Conservation (phyloP, 2,329 filamentous ascomycete genomes). For the Atkinsonella texensis region DNA sequence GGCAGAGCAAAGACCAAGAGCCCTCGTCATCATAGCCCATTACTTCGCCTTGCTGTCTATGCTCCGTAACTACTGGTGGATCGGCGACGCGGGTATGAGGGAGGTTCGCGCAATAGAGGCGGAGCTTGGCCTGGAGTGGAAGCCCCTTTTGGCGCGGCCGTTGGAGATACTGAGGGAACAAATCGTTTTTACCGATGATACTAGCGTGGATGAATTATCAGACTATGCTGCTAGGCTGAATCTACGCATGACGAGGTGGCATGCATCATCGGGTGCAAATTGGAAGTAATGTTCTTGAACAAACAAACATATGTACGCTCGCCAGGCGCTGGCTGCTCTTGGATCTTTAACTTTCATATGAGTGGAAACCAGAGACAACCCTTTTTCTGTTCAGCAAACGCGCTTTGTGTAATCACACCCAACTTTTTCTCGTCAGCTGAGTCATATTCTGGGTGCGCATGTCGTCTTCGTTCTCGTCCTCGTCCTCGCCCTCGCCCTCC, state of each 20-base stretch:
- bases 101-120: constrained; percentile 10
- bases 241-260: background rate
- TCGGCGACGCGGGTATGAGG: constrained; percentile 10
- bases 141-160: background rate
- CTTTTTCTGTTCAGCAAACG: too few relatives aligned
- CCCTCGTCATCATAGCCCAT: constrained; percentile 13
- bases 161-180: background rate
- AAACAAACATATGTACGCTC: too few relatives aligned
- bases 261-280: background rate
- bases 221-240: constrained; percentile 2
- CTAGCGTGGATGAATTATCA: background rate
- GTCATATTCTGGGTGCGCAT: too few relatives aligned
- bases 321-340: too few relatives aligned
- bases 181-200: constrained; percentile 2
- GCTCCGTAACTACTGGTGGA: constrained; percentile 10
- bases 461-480: background rate
- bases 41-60: constrained; percentile 12
- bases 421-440: too few relatives aligned
- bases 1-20: constrained; percentile 11
- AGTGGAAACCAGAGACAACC: too few relatives aligned
- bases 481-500: too few relatives aligned
- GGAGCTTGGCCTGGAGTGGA: constrained; percentile 7
- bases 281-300: background rate
- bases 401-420: background rate
- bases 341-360: too few relatives aligned